These are phyloP conservation scores for Sclerotinia borealis DNA, from an alignment of 2,329 filamentous ascomycete genomes.

Conservation along the genomic window DNA sequence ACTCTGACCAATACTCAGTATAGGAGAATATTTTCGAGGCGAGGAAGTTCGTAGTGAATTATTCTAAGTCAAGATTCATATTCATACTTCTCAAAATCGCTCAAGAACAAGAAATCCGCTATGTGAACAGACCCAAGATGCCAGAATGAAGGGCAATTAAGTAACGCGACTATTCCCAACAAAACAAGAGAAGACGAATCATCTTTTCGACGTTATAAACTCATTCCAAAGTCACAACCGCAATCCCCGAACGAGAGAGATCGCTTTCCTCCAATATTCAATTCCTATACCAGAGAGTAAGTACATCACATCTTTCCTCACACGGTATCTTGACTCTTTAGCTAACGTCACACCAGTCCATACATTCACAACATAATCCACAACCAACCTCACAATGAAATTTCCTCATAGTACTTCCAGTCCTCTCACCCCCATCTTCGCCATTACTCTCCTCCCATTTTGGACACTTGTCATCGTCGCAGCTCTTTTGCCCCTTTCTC, in stretches of 20 bases:
- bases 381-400: background rate
- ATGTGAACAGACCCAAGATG: background rate
- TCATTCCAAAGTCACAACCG: no score
- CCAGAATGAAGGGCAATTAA: background rate
- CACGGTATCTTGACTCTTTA: no score
- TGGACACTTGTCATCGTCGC: background rate
- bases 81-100: background rate
- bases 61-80: background rate
- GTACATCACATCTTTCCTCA: background rate
- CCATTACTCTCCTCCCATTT: background rate
- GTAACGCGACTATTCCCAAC: background rate
- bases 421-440: background rate
- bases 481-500: no score
- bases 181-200: background rate
- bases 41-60: background rate
- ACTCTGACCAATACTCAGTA: background rate
- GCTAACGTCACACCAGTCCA: background rate
- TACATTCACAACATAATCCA: background rate
- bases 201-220: background rate
- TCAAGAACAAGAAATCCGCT: background rate
- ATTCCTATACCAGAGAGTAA: background rate
- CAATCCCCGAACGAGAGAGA: background rate
- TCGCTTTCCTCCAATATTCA: no score
- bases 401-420: background rate
- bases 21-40: background rate